phyloP scores from a whole-genome alignment of 768 basidiomycete species.

The Tulasnella sp. region DNA sequence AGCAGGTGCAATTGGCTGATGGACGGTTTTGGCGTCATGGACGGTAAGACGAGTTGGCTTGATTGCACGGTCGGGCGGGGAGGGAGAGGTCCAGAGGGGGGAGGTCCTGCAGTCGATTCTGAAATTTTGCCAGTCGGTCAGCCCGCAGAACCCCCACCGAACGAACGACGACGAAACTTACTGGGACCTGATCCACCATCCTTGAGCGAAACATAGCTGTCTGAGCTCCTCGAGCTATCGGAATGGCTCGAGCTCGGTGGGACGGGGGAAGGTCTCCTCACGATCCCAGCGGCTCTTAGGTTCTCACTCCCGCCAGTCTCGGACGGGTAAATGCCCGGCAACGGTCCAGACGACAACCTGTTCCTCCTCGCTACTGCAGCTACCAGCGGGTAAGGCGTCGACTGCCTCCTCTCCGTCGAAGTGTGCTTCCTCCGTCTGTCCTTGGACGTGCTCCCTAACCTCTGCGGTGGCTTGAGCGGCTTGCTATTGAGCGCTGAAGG shows the following conservation, averaged over 20 bases:
- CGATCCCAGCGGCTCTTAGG: background rate
- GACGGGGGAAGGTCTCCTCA: background rate
- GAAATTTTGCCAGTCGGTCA: too few relatives aligned
- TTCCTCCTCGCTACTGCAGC: background rate
- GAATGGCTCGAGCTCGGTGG: background rate
- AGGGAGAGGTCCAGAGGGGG: background rate
- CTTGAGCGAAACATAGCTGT: background rate
- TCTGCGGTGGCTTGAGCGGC: background rate
- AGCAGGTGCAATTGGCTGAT: background rate
- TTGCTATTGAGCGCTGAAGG: background rate
- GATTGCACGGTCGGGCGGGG: background rate
- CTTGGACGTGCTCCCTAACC: background rate
- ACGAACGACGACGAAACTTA: background rate
- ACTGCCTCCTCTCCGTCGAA: background rate
- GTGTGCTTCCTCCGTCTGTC: background rate
- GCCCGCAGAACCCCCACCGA: too few relatives aligned
- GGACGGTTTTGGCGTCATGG: background rate
- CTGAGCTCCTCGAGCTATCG: background rate
- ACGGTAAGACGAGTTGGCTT: background rate
- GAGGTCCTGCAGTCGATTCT: background rate
- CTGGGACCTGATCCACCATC: background rate
- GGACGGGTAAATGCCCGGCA: background rate
- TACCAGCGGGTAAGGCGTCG: background rate
- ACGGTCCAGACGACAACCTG: background rate
- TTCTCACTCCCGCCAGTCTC: background rate